These are phyloP conservation scores for Yamadazyma mexicana DNA, from an alignment of 1,139 yeast species.

Conservation along the genomic window DNA sequence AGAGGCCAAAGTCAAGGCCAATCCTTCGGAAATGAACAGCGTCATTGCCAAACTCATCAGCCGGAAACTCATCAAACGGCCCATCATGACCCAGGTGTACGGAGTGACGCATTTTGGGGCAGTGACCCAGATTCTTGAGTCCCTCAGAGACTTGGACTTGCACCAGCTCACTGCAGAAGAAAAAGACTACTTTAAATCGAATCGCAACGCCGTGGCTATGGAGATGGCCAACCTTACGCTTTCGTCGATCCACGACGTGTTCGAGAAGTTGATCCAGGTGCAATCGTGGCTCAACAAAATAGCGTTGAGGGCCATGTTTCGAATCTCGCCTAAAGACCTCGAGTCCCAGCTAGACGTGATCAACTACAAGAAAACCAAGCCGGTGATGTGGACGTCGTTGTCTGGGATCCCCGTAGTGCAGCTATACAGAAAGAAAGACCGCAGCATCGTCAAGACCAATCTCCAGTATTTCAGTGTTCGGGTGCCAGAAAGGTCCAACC, in stretches of 20 bases:
- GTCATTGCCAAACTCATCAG: slow-evolving; percentile 22
- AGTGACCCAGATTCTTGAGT: slow-evolving; percentile 28
- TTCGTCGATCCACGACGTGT: slow-evolving; percentile 34
- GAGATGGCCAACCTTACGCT: slow-evolving; percentile 31
- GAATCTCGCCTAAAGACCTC: slow-evolving; percentile 21
- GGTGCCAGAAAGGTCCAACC: slow-evolving; percentile 19
- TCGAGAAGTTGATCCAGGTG: slow-evolving; percentile 33
- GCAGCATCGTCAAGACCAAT: slow-evolving; percentile 20
- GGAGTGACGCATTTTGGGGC: slow-evolving; percentile 47
- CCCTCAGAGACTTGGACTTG: slow-evolving; percentile 13
- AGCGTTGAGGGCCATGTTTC: slow-evolving; percentile 28
- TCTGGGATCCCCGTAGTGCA: slow-evolving; percentile 47
- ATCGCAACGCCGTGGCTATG: slow-evolving; percentile 12
- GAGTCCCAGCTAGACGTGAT: slow-evolving; percentile 18
- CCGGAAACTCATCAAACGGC: slow-evolving; percentile 42
- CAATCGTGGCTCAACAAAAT: slow-evolving; percentile 40
- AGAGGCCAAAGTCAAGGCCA: slow-evolving; percentile 17
- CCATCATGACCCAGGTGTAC: slow-evolving; percentile 50
- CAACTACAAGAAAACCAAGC: slow-evolving; percentile 20
- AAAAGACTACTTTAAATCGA: slow-evolving; percentile 3
- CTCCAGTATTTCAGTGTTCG: slow-evolving; percentile 27
- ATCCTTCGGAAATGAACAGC: slow-evolving; percentile 14
- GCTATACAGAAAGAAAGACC: slow-evolving; percentile 25
- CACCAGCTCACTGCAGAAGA: slow-evolving; percentile 6
- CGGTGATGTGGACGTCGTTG: slow-evolving; percentile 46